A percentile compares a stretch with the other conserved stretches of the same genome.
Conservation (phyloP, 495 filamentous ascomycete genomes). For the Penicillium cinerascens region DNA sequence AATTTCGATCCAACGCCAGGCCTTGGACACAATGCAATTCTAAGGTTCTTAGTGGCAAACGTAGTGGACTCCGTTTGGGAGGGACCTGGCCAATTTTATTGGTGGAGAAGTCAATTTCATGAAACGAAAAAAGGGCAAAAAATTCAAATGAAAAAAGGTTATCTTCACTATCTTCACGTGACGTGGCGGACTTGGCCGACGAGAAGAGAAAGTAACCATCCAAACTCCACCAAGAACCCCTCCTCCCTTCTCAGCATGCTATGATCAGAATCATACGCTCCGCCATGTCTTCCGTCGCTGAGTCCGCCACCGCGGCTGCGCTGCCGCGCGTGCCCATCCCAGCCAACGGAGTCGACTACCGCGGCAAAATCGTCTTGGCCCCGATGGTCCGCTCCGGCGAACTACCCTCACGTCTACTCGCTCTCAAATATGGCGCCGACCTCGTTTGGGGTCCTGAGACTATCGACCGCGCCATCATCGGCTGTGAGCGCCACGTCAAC, state of each 20-base stretch:
- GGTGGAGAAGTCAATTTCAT: not conserved
- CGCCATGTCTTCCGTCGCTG: slow-evolving; percentile 55
- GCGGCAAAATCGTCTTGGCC: slow-evolving; percentile 87
- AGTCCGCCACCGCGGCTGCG: slow-evolving; percentile 18
- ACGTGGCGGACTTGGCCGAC: slow-evolving; percentile 16
- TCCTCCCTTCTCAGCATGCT: slow-evolving; percentile 25
- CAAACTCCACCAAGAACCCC: slow-evolving; percentile 2
- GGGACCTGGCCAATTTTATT: not conserved
- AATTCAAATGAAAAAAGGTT: slow-evolving; percentile 10
- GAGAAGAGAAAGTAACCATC: not conserved
- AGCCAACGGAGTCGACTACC: slow-evolving; percentile 84
- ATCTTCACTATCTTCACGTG: slow-evolving; percentile 32
- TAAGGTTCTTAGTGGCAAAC: not conserved
- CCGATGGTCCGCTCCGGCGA: slow-evolving; percentile 98
- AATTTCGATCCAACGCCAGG: not conserved
- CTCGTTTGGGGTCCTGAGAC: slow-evolving; percentile 98
- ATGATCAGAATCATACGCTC: slow-evolving; percentile 44
- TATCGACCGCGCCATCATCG: slow-evolving; percentile 85
- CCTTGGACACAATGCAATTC: not conserved
- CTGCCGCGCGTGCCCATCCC: slow-evolving; percentile 72
- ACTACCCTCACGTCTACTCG: slow-evolving; percentile 79
- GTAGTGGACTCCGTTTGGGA: not conserved
- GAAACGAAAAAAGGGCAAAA: not conserved
- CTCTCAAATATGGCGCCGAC: slow-evolving; percentile 92
- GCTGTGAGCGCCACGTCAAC: slow-evolving; percentile 72